Base-by-base conservation (phyloP, 495 filamentous ascomycete genomes). In the Aspergillus indologenus region DNA sequence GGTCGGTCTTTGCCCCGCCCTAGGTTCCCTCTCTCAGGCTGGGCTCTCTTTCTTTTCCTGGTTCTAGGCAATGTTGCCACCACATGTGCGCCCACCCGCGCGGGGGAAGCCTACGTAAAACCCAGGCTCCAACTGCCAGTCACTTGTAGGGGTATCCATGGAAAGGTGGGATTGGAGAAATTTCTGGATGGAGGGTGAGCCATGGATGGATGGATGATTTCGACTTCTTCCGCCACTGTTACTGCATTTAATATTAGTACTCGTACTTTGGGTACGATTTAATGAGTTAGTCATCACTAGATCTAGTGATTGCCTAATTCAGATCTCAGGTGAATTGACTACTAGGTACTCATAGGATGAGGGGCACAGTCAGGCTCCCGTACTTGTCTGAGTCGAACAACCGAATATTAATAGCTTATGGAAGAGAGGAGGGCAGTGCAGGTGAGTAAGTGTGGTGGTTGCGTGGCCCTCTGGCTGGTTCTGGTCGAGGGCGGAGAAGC, bases 391-490 rank as follows among this genome's bases (percentile, higher is more conserved):
- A 9, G 26, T 29, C 9, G 34, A 11, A 40, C 2, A 40, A 11
- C 5, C 34, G 34, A 40, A 11, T 14, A 40, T 14, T 40, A 40
- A 6, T 40, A 40, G n/a, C n/a, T 40, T 40, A 40, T 29, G 26
- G 26, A 29, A 29, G 26, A 29, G 26, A 12, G 23, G 8, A 24
- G 22, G 0, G 48, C 23, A 51, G 21, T 50, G 47, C 47, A 50
- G 47, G 12, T 11, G 34, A 40, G 12, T 11, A 40, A 40, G 2
- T 40, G 34, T 11, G 2, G 7, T 40, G 48, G 24, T 52, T 61
- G 59, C 59, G 59, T 61, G 59, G 59, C 59, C 53, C 58, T 42
- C 48, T 29, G 26, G 34, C 34, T 40, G 31, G n/a, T 54, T 29
- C 21, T n/a, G 17, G 17, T 21, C 21, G 29, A 58, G 19, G 23